Evolutionary conservation across 176 grass and related monocot species (phyloP).

Genomic region (Bonia amplexicaulis): DNA sequence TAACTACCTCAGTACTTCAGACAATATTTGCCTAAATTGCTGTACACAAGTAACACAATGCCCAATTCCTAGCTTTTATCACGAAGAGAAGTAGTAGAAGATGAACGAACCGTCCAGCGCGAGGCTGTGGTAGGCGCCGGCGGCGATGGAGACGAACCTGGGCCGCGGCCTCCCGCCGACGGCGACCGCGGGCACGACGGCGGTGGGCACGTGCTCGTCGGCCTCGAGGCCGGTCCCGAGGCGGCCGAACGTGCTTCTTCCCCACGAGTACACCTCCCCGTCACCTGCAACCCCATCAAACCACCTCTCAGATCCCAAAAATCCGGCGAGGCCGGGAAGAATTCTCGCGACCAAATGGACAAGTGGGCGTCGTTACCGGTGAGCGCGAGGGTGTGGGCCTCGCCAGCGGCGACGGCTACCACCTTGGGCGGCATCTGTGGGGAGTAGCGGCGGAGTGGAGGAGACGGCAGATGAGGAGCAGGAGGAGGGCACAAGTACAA

Average conservation of each 20-base stretch:
- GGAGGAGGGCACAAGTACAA: not conserved
- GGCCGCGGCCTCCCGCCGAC: not conserved
- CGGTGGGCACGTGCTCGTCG: constrained; percentile 62
- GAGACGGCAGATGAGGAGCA: not conserved
- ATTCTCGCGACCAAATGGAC: not conserved
- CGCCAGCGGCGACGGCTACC: constrained; percentile 66
- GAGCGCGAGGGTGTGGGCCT: constrained; percentile 95
- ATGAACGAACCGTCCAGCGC: constrained; percentile 59
- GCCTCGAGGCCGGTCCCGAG: constrained; percentile 67
- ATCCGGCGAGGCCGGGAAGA: not conserved
- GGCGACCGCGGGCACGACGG: constrained; percentile 30
- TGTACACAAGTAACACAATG: too few relatives aligned
- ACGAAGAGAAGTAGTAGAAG: not conserved
- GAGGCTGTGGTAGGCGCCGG: constrained; percentile 88
- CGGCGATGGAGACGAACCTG: constrained; percentile 59
- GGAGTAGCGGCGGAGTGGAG: not conserved
- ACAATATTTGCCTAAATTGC: not conserved
- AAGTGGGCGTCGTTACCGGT: constrained; percentile 32
- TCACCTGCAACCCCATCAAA: constrained; percentile 44
- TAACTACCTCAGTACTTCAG: not conserved
- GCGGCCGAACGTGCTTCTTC: constrained; percentile 78
- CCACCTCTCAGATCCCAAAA: constrained; percentile 24
- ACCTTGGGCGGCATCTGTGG: constrained; percentile 73
- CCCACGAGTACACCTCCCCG: constrained; percentile 83
- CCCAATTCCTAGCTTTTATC: not conserved